Conservation (phyloP, 202 grass and related monocot species). For the Dendrocalamus latiflorus region DNA sequence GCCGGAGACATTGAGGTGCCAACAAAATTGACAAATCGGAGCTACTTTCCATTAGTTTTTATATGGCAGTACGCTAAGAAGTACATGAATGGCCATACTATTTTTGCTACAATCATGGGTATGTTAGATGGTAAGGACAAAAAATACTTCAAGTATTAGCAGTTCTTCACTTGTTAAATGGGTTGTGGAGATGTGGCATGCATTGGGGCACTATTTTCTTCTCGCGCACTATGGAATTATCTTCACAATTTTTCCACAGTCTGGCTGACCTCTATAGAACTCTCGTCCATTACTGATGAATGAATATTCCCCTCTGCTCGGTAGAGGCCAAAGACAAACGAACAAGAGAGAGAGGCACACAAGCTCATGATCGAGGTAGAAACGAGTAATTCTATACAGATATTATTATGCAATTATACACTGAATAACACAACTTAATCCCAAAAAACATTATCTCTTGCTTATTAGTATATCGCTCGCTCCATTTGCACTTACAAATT, state of each 20-base stretch:
- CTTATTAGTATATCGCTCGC: no score
- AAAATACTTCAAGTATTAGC: neutral
- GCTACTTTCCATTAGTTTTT: no score
- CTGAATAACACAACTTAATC: neutral
- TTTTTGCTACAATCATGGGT: neutral
- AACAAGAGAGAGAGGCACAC: neutral
- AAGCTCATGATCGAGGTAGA: neutral
- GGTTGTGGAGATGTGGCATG: neutral
- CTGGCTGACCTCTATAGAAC: neutral
- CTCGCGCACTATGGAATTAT: neutral
- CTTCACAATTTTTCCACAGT: neutral
- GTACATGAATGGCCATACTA: neutral
- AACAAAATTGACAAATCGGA: conserved; percentile 2
- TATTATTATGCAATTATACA: neutral
- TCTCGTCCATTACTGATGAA: neutral
- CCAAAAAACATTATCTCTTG: neutral
- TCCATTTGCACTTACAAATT: no score
- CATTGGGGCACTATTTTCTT: neutral
- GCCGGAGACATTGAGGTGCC: neutral
- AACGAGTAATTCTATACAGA: neutral
- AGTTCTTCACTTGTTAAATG: neutral
- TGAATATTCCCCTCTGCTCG: neutral
- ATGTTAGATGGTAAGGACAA: neutral
- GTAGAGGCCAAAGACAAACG: neutral
- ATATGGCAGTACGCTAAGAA: no score